Evolutionary conservation across 495 filamentous ascomycete genomes (phyloP).

Genomic region (Tuber microsphaerosporum): DNA sequence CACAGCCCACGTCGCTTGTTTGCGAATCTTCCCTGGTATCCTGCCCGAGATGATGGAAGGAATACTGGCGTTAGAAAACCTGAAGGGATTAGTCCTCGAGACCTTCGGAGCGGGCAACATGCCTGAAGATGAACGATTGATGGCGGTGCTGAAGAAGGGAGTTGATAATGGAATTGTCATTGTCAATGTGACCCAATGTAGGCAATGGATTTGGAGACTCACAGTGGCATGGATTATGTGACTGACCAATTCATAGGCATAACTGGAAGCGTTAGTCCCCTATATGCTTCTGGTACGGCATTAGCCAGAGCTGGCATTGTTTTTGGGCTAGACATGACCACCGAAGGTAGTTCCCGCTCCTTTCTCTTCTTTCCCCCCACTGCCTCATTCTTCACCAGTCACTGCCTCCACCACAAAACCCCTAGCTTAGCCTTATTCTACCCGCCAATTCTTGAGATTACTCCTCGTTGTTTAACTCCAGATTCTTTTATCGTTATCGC

Average conservation of each 20-base stretch:
- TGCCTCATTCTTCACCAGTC: constrained; percentile 9
- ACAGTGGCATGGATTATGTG: neutral
- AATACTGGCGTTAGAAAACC: constrained; percentile 66
- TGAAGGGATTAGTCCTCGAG: constrained; percentile 81
- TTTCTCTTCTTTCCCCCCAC: neutral
- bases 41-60: constrained; percentile 90
- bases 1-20: constrained; percentile 80
- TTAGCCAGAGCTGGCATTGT: constrained; percentile 85
- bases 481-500: constrained; percentile 31
- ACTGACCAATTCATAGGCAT: constrained; percentile 46
- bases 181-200: constrained; percentile 90
- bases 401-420: neutral
- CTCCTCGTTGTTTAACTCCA: neutral
- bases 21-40: constrained; percentile 94
- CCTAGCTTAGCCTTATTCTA: neutral
- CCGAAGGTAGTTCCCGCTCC: constrained; percentile 50
- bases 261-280: constrained; percentile 76
- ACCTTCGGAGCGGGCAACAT: constrained; percentile 96
- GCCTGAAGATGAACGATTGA: constrained; percentile 76
- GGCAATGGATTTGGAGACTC: constrained; percentile 20
- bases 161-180: constrained; percentile 76
- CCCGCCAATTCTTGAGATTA: constrained; percentile 4
- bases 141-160: constrained; percentile 68
- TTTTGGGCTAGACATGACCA: constrained; percentile 86
- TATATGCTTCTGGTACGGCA: constrained; percentile 85